Evolutionary conservation across 306 rosid genomes (phyloP).

Genomic region (Benincasa hispida): DNA sequence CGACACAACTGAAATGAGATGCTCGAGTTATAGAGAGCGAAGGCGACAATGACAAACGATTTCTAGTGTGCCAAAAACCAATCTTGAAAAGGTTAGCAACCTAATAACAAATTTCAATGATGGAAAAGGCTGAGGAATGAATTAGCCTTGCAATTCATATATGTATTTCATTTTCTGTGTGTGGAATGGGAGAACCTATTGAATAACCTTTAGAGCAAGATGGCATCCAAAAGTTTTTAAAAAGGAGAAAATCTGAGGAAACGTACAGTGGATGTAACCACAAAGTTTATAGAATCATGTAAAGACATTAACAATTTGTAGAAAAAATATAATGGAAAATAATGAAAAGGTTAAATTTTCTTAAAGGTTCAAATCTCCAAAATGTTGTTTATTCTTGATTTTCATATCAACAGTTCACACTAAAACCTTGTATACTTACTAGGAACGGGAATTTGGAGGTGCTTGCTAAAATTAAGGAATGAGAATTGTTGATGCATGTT

Average conservation of each 20-base stretch:
- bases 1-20: conserved; percentile 69
- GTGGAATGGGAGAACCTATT: not conserved
- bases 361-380: too few relatives aligned
- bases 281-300: not conserved
- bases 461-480: too few relatives aligned
- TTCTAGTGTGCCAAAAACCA: conserved; percentile 85
- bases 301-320: not conserved
- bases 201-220: not conserved
- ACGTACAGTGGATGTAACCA: not conserved
- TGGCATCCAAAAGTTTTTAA: not conserved
- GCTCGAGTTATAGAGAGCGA: conserved; percentile 73
- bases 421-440: too few relatives aligned
- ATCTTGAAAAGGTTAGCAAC: conserved; percentile 63
- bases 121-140: not conserved
- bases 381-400: too few relatives aligned
- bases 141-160: not conserved
- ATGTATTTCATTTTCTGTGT: not conserved
- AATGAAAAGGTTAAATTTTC: not conserved
- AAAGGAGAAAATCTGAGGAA: not conserved
- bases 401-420: too few relatives aligned
- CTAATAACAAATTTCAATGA: conserved; percentile 12
- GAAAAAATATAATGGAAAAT: not conserved
- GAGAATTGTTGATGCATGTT: too few relatives aligned
- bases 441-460: too few relatives aligned
- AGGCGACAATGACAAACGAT: conserved; percentile 61